Conservation (phyloP, 192 early-diverging fungal genomes). For the Podila verticillata region DNA sequence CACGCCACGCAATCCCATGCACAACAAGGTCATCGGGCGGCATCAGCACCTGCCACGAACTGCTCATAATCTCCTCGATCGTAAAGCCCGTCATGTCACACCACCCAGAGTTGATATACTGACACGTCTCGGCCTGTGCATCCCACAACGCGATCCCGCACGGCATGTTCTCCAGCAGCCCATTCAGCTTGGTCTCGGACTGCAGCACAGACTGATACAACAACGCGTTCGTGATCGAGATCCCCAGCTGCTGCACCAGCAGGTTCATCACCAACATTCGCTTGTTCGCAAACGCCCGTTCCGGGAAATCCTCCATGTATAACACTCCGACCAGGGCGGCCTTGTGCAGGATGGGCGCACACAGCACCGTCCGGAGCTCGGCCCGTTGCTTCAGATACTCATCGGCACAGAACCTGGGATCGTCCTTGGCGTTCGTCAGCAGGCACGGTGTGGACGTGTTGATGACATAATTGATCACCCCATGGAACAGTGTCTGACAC, state of each 20-base stretch:
- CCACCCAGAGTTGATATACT: conserved; percentile 39
- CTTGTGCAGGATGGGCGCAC: conserved; percentile 60
- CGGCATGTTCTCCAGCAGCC: conserved; percentile 48
- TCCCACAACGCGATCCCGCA: conserved; percentile 49
- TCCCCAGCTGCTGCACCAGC: conserved; percentile 60
- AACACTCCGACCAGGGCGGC: conserved; percentile 52
- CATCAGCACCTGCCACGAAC: conserved; percentile 9
- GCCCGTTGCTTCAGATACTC: conserved; percentile 39
- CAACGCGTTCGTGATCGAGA: conserved; percentile 61
- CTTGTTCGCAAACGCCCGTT: conserved; percentile 51
- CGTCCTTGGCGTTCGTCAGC: conserved; percentile 40
- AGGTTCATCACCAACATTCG: conserved; percentile 57
- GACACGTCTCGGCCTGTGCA: conserved; percentile 22
- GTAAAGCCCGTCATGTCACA: conserved; percentile 40
- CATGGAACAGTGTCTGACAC: conserved; percentile 32
- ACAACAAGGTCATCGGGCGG: conserved; percentile 26
- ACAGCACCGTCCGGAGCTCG: conserved; percentile 56
- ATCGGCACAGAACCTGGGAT: conserved; percentile 45
- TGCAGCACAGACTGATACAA: conserved; percentile 58
- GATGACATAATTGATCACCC: conserved; percentile 45
- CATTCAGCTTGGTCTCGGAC: conserved; percentile 41
- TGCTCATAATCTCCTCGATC: conserved; percentile 21
- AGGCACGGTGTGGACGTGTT: conserved; percentile 31
- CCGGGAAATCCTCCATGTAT: conserved; percentile 60
- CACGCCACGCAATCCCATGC: conserved; percentile 30